phyloP scores from a whole-genome alignment of 2,329 filamentous ascomycete genomes.

The Pseudogymnoascus sp. region DNA sequence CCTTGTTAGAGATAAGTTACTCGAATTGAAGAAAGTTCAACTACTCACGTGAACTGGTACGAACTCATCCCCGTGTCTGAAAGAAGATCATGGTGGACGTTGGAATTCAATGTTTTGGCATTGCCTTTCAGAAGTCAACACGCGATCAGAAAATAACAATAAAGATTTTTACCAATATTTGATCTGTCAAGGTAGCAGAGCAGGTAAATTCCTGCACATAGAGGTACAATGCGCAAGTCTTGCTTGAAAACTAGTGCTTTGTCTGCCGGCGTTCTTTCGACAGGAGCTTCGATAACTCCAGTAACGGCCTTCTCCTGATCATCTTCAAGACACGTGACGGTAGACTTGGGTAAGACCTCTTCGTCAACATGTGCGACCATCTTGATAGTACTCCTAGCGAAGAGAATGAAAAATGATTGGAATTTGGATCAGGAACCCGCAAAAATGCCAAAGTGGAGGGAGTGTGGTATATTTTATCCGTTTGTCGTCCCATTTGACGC shows the following conservation, averaged over 20 bases:
- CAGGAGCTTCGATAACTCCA: not conserved
- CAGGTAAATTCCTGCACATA: not conserved
- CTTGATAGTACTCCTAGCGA: not conserved
- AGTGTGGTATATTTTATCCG: not conserved
- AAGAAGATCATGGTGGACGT: not conserved
- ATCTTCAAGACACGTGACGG: not conserved
- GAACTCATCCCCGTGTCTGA: not conserved
- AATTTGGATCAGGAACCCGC: not conserved
- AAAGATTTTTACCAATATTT: not conserved
- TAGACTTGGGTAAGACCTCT: not conserved
- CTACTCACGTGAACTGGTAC: not conserved
- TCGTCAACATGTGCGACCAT: not conserved
- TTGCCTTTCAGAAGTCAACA: not conserved
- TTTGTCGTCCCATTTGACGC: not conserved
- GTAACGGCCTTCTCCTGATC: not conserved
- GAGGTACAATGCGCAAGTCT: not conserved
- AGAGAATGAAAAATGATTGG: not conserved
- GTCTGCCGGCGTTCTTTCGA: constrained; percentile 29
- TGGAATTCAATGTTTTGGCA: constrained; percentile 1
- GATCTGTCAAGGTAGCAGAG: not conserved
- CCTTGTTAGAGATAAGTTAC: not conserved
- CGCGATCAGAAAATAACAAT: not conserved
- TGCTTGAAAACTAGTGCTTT: not conserved
- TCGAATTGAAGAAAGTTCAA: not conserved
- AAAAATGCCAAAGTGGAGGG: not conserved